These are phyloP conservation scores for Xylariaceae sp. DNA, from an alignment of 2,329 filamentous ascomycete genomes.

Conservation along the genomic window DNA sequence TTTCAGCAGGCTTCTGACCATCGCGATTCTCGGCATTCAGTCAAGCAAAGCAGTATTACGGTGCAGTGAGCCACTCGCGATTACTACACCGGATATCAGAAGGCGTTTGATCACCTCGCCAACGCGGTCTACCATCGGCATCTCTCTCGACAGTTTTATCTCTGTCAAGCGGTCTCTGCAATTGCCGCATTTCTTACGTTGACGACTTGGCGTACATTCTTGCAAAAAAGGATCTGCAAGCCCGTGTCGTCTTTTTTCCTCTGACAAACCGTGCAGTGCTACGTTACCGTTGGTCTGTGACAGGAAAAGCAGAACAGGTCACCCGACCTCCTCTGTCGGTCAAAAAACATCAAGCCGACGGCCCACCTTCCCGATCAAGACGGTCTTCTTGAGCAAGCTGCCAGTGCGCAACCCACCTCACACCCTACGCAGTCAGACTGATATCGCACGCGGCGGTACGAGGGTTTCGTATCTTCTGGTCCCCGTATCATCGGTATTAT, in stretches of 20 bases:
- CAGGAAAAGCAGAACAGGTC: constrained; percentile 23
- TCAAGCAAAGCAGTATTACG: constrained; percentile 12
- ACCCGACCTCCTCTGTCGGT: constrained; percentile 25
- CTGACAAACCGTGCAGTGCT: constrained; percentile 16
- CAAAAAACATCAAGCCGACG: constrained; percentile 12
- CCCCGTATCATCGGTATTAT: constrained; percentile 5
- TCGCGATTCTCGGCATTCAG: background rate
- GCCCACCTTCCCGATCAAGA: constrained; percentile 33
- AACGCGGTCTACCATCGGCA: constrained; percentile 3
- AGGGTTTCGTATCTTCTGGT: constrained; percentile 3
- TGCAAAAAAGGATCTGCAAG: constrained; percentile 6
- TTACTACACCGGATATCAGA: constrained; percentile 3
- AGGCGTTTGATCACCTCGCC: constrained; percentile 13
- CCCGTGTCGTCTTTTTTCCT: constrained; percentile 14
- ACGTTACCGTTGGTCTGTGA: constrained; percentile 25
- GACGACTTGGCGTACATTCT: constrained; percentile 9
- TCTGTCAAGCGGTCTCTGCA: constrained; percentile 1
- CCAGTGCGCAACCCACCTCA: constrained; percentile 14
- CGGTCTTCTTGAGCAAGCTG: constrained; percentile 24
- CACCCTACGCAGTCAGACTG: background rate
- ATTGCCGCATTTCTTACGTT: background rate
- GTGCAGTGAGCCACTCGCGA: constrained; percentile 1
- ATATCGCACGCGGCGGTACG: constrained; percentile 10
- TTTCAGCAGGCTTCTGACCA: constrained; percentile 10
- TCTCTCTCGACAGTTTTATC: constrained; percentile 9